Conservation (phyloP, 257 asterid genomes). For the Haberlea rhodopensis region DNA sequence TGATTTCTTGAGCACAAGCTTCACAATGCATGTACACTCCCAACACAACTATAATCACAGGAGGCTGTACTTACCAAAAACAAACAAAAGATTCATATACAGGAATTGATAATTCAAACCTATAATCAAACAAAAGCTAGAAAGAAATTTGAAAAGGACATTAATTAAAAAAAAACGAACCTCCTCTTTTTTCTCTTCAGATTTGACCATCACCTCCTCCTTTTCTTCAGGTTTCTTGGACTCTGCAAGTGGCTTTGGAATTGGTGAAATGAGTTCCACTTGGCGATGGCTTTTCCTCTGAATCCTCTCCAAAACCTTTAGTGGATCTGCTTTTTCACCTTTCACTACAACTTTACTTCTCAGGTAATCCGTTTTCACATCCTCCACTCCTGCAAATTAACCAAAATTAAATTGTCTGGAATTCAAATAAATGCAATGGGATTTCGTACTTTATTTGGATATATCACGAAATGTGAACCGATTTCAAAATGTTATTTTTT, state of each 20-base stretch:
- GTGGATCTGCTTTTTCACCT: constrained; percentile 95
- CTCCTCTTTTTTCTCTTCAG: constrained; percentile 71
- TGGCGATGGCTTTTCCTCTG: constrained; percentile 93
- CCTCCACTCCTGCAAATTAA: constrained; percentile 67
- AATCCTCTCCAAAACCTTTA: constrained; percentile 74
- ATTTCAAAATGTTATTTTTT: no score
- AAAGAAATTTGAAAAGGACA: background rate
- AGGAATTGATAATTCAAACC: no score
- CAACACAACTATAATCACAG: constrained; percentile 58
- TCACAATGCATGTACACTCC: constrained; percentile 96
- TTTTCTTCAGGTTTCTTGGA: constrained; percentile 47
- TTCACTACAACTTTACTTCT: constrained; percentile 77
- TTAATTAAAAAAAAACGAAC: constrained; percentile 26
- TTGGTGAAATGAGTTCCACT: constrained; percentile 78
- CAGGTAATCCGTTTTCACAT: constrained; percentile 72
- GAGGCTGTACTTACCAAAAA: constrained; percentile 34
- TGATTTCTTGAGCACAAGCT: constrained; percentile 94
- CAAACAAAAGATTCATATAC: no score
- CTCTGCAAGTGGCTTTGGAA: constrained; percentile 53
- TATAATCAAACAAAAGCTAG: no score
- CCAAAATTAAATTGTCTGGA: background rate
- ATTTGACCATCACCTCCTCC: constrained; percentile 37
- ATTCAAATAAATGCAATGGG: no score
- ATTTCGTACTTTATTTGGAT: no score
- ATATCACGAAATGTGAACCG: constrained; percentile 1